A percentile compares a stretch with the other conserved stretches of the same genome.
These are phyloP conservation scores for Apodospora peruviana DNA, from an alignment of 495 filamentous ascomycete genomes.

Conservation along the genomic window DNA sequence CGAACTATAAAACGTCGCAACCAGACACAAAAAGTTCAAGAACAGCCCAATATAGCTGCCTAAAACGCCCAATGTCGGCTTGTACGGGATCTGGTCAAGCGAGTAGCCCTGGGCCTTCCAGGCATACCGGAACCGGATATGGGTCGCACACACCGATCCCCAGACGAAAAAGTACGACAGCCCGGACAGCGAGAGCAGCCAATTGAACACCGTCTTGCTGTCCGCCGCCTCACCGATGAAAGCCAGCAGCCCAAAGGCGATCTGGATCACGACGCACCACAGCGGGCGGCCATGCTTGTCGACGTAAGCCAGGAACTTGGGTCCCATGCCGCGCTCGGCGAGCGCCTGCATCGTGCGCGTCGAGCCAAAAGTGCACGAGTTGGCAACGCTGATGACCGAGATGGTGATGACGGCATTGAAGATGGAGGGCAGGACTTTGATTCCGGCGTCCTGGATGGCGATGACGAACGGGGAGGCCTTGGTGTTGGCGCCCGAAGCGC, in stretches of 20 bases:
- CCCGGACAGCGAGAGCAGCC: slow-evolving; percentile 66
- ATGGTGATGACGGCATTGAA: slow-evolving; percentile 68
- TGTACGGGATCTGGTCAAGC: slow-evolving; percentile 44
- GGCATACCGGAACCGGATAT: slow-evolving; percentile 68
- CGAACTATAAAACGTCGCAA: slow-evolving; percentile 52
- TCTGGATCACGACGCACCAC: slow-evolving; percentile 45
- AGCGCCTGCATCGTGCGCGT: slow-evolving; percentile 62
- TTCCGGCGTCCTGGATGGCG: slow-evolving; percentile 58
- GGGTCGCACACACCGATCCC: slow-evolving; percentile 62
- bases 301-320: slow-evolving; percentile 50
- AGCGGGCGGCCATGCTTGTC: slow-evolving; percentile 54
- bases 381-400: slow-evolving; percentile 53
- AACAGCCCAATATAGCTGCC: slow-evolving; percentile 57
- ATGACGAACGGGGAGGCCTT: slow-evolving; percentile 62
- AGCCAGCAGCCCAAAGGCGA: slow-evolving; percentile 42
- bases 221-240: slow-evolving; percentile 25
- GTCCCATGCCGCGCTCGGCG: slow-evolving; percentile 51
- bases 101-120: slow-evolving; percentile 45
- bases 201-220: slow-evolving; percentile 39
- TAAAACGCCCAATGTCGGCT: slow-evolving; percentile 50
- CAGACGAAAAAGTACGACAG: slow-evolving; percentile 65
- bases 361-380: slow-evolving; percentile 57
- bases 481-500: slow-evolving; percentile 37
- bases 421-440: slow-evolving; percentile 60
- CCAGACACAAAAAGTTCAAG: slow-evolving; percentile 54